Evolutionary conservation across 352 stramenopile species (phyloP).

Genomic region (Pythium plurisporium): DNA sequence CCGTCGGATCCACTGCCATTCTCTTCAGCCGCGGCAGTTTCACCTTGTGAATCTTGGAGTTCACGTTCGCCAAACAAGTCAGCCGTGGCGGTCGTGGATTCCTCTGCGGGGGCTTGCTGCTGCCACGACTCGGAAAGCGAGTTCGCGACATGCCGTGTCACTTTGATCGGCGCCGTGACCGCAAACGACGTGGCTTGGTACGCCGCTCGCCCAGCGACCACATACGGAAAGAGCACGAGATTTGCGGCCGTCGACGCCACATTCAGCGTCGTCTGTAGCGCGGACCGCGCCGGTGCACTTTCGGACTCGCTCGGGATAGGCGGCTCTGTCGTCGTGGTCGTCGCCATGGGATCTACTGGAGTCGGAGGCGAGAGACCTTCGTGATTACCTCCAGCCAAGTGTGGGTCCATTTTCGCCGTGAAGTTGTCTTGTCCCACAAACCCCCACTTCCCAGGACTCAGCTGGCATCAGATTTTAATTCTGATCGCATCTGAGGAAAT

Average conservation of each 20-base stretch:
- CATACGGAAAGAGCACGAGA: constrained; percentile 58
- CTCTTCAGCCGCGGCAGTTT: background rate
- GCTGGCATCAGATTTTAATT: background rate
- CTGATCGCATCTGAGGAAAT: background rate
- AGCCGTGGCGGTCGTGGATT: background rate
- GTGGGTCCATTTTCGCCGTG: background rate
- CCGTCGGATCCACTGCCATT: background rate
- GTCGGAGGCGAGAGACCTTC: too few relatives aligned
- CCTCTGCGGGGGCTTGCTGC: background rate
- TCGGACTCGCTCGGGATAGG: background rate
- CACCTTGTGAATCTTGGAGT: background rate
- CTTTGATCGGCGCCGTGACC: constrained; percentile 48
- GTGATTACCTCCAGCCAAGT: too few relatives aligned
- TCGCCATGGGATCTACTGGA: background rate
- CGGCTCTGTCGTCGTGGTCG: background rate
- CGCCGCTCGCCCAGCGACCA: constrained; percentile 49
- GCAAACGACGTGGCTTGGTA: constrained; percentile 55
- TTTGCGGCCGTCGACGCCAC: constrained; percentile 54
- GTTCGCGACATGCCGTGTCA: constrained; percentile 46
- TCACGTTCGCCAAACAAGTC: constrained; percentile 54
- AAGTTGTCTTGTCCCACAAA: background rate
- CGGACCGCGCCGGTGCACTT: background rate
- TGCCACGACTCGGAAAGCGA: constrained; percentile 27
- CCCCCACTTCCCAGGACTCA: background rate
- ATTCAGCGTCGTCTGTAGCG: constrained; percentile 48